Evolutionary conservation across 2,329 filamentous ascomycete species (phyloP).

Genomic region (Fusarium nematophilum): DNA sequence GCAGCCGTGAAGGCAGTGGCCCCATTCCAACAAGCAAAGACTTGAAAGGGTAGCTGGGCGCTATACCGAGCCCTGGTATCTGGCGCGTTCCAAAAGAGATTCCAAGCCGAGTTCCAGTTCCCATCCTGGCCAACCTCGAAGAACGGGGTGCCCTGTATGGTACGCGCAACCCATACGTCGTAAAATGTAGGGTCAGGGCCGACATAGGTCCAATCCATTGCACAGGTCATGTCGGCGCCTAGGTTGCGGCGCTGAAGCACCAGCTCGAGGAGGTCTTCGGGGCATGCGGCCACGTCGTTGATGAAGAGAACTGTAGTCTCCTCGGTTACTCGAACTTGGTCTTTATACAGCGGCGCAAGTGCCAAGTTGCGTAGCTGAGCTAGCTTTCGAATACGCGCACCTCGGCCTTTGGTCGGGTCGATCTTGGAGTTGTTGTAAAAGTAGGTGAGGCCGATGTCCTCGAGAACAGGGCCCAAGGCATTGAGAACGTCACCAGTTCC

Average conservation of each 20-base stretch:
- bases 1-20: slow-evolving; percentile 62
- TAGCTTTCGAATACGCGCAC: slow-evolving; percentile 58
- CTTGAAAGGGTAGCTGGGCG: slow-evolving; percentile 63
- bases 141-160: slow-evolving; percentile 64
- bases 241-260: slow-evolving; percentile 59
- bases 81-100: slow-evolving; percentile 65
- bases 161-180: slow-evolving; percentile 66
- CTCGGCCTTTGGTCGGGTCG: slow-evolving; percentile 52
- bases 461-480: slow-evolving; percentile 53
- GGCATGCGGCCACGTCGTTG: slow-evolving; percentile 64
- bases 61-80: slow-evolving; percentile 49
- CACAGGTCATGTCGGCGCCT: slow-evolving; percentile 66
- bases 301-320: slow-evolving; percentile 62
- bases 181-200: slow-evolving; percentile 62
- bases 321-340: slow-evolving; percentile 38
- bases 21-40: slow-evolving; percentile 72
- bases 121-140: slow-evolving; percentile 63
- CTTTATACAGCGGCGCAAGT: slow-evolving; percentile 56
- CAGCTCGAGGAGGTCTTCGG: slow-evolving; percentile 69
- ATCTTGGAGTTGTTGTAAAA: slow-evolving; percentile 56
- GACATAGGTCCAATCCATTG: slow-evolving; percentile 67
- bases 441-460: slow-evolving; percentile 54
- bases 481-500: slow-evolving; percentile 63
- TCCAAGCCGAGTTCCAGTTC: slow-evolving; percentile 60
- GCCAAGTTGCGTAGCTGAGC: slow-evolving; percentile 65